Base-by-base conservation (phyloP, 371 early-diverging fungal genomes). In the Mortierella sp. region DNA sequence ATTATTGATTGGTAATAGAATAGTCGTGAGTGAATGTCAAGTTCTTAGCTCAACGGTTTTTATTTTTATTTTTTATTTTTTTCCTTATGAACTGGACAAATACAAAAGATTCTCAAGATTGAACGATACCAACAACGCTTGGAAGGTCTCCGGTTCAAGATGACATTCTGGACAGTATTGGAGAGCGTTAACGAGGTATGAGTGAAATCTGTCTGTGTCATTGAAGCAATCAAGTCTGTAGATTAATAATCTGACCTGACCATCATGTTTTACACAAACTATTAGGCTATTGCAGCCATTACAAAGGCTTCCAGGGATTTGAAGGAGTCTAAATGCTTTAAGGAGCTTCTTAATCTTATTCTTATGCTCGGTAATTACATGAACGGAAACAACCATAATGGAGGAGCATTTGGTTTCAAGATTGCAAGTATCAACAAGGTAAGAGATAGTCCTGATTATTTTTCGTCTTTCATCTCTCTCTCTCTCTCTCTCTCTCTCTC, bases 291-390 rank as follows among this genome's bases (percentile, higher is more conserved):
- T 3, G 75, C 80, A 6, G 60, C 85, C 2, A 72, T 84, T 1
- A 71, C 81, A 65, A 75, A 65, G 0, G 85, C 85, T 1, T 81
- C 84, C 3, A 71, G 82, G 11, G 76, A 79, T 0, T 67, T 85
- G 48, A 70, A 72, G 19, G 66, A 82, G 12, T 76, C 82, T 68
- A 57, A 72, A 52, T 73, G 83, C 47, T 82, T 85, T 62, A 45
- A 46, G 28, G 60, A 60, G 50, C 60, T 83, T 43, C 58, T 81
- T 16, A 81, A 92, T 86, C 83, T 95, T 25, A 90, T 96, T 43
- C 82, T 96, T 28, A 86, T 91, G 0, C 73, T 95, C 18, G 96
- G 97, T 48, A 96, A 96, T 75, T 95, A 86, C 71, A 93, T 96
- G 93, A 96, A 96, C 68, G 92, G 92, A 4, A 88, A 89, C 0